These are phyloP conservation scores for Teratosphaeria destructans DNA, from an alignment of 2,329 filamentous ascomycete genomes.

Conservation along the genomic window DNA sequence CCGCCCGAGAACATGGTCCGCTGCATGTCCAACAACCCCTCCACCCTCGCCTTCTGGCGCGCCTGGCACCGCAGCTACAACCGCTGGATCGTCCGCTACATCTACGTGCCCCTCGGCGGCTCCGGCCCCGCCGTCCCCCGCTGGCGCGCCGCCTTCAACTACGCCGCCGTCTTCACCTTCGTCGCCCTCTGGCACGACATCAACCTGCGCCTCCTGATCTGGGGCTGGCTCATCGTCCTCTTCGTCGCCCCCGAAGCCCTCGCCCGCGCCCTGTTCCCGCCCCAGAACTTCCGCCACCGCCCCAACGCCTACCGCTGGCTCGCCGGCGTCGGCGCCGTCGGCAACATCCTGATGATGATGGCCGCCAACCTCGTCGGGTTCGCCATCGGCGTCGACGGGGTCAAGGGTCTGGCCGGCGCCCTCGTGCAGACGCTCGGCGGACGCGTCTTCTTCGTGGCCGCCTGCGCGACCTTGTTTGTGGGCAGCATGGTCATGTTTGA, in stretches of 20 bases:
- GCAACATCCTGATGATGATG: slow-evolving; percentile 91
- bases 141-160: slow-evolving; percentile 58
- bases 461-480: slow-evolving; percentile 68
- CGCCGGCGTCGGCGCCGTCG: slow-evolving; percentile 69
- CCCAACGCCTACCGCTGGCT: slow-evolving; percentile 69
- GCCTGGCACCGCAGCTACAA: slow-evolving; percentile 94
- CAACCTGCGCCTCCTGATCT: slow-evolving; percentile 76
- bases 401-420: slow-evolving; percentile 63
- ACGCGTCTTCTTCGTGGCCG: slow-evolving; percentile 58
- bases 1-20: slow-evolving; percentile 97
- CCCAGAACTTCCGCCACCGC: slow-evolving; percentile 55
- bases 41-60: slow-evolving; percentile 84
- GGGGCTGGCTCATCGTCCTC: slow-evolving; percentile 92
- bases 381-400: slow-evolving; percentile 78
- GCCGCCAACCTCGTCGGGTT: slow-evolving; percentile 90
- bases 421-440: slow-evolving; percentile 71
- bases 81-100: slow-evolving; percentile 85
- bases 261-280: slow-evolving; percentile 62
- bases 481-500: slow-evolving; percentile 96
- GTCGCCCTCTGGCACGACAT: slow-evolving; percentile 98
- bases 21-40: slow-evolving; percentile 92
- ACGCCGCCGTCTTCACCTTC: slow-evolving; percentile 83
- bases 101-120: slow-evolving; percentile 86
- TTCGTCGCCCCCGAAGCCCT: slow-evolving; percentile 87
- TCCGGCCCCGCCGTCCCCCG: slow-evolving; percentile 37